Base-by-base conservation (phyloP, 169 alveolate genomes). In the Perkinsus olseni region DNA sequence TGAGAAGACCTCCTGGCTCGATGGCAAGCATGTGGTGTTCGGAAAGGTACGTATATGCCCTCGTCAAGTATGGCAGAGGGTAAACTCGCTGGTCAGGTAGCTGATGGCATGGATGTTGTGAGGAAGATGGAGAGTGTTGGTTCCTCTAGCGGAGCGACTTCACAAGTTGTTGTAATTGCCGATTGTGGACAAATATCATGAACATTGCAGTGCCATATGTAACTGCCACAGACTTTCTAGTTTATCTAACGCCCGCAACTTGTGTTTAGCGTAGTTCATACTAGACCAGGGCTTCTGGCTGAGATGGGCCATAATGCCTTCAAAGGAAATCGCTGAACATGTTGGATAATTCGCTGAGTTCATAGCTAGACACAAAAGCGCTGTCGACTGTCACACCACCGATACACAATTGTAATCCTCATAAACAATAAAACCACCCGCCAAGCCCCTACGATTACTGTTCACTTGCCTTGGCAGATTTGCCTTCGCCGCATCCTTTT, bases 11-110 rank as follows among this genome's bases (percentile, higher is more conserved):
- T 98, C 98, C 91, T 98, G 99, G 99, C 95, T 98, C 92, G 99
- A 99, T 96, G 99, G 99, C 39, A 98, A 98, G 94, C 99, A 99
- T 96, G 98, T 98, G 36, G 99, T 98, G 51, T 98, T 98, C 96
- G 99, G 99, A 37, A 97, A 96, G 95, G 99, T 98, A 91, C 13
- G 82, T 13, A n/a, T 24, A 21, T 62, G 8, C 34, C 31, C 28
- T 3, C 28, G 0, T 62, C 82, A 24, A 21, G 28, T 13, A 24
- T 62, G 10, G 8, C 17, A 21, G 13, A 24, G 1, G 4, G 34
- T 62, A 24, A 6, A 8, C 0, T 62, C 8, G 92, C 92, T 94
- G 34, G 0, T 31, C 74, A 90, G 39, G 38, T 50, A 31, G 34
- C 40, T 37, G 39, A 38, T 39, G 74, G 74, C 10, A 31, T 95